Conservation (phyloP, 192 early-diverging fungal species). For the Chytriomyces sp. region DNA sequence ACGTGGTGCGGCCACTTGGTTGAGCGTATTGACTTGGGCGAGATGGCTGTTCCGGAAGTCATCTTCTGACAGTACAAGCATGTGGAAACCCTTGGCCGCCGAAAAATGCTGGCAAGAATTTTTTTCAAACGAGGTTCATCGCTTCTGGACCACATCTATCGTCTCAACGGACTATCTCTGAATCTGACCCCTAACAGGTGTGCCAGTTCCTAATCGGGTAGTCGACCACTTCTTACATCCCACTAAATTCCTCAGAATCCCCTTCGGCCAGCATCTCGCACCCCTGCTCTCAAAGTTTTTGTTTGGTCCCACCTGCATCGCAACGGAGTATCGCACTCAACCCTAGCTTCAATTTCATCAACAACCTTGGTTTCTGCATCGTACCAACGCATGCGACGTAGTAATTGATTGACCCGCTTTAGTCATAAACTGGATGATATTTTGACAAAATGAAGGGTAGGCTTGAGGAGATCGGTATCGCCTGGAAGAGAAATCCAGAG, state of each 20-base stretch:
- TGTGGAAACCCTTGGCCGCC: constrained; percentile 54
- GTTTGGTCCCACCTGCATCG: constrained; percentile 45
- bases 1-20: constrained; percentile 71
- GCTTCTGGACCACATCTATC: background rate
- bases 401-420: too few relatives aligned
- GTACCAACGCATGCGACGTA: constrained; percentile 41
- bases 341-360: constrained; percentile 24
- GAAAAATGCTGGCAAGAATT: constrained; percentile 81
- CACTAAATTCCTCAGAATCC: constrained; percentile 40
- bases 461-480: background rate
- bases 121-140: constrained; percentile 21
- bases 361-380: constrained; percentile 38
- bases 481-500: constrained; percentile 20
- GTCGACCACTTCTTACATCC: constrained; percentile 78
- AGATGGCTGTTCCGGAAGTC: constrained; percentile 71
- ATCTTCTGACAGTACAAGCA: constrained; percentile 65
- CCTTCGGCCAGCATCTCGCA: constrained; percentile 46
- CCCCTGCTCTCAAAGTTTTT: constrained; percentile 45
- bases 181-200: too few relatives aligned
- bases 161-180: background rate
- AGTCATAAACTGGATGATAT: too few relatives aligned
- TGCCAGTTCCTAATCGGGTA: constrained; percentile 80
- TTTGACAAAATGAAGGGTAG: constrained; percentile 42
- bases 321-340: constrained; percentile 31
- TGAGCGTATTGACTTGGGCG: constrained; percentile 73